These are phyloP conservation scores for Xerocomellus amylosporus DNA, from an alignment of 768 basidiomycete genomes.

Conservation along the genomic window DNA sequence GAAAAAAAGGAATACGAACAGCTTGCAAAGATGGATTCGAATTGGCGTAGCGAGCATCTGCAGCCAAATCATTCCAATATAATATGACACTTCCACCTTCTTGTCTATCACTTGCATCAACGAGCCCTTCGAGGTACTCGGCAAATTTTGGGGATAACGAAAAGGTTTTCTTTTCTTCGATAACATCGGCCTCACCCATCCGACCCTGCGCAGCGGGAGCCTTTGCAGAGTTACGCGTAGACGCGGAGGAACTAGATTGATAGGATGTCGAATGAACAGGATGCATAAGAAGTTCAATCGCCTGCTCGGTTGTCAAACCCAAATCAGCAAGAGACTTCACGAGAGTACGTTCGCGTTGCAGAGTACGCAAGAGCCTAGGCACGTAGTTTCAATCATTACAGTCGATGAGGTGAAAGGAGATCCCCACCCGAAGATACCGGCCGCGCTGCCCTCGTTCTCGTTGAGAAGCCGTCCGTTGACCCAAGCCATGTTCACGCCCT, in stretches of 20 bases:
- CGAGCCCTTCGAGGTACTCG: constrained; percentile 57
- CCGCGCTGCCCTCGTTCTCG: constrained; percentile 62
- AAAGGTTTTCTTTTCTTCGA: constrained; percentile 69
- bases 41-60: constrained; percentile 61
- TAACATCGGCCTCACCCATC: constrained; percentile 41
- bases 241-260: constrained; percentile 27
- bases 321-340: constrained; percentile 58
- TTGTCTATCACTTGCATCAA: constrained; percentile 83
- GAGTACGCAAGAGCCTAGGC: constrained; percentile 57
- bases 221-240: constrained; percentile 12
- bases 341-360: constrained; percentile 68
- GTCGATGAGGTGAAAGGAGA: background rate
- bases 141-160: constrained; percentile 53
- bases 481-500: constrained; percentile 64
- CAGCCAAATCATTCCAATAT: constrained; percentile 92
- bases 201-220: constrained; percentile 1
- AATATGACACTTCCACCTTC: constrained; percentile 75
- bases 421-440: constrained; percentile 49
- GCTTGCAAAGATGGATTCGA: constrained; percentile 51
- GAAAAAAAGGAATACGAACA: constrained; percentile 35
- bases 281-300: constrained; percentile 72
- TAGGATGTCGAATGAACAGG: constrained; percentile 52
- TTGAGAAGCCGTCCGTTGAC: constrained; percentile 70
- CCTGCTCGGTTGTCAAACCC: constrained; percentile 62
- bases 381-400: constrained; percentile 5